Evolutionary conservation across 75 land plant species (phyloP).

Genomic region (Sequoiadendron giganteum): DNA sequence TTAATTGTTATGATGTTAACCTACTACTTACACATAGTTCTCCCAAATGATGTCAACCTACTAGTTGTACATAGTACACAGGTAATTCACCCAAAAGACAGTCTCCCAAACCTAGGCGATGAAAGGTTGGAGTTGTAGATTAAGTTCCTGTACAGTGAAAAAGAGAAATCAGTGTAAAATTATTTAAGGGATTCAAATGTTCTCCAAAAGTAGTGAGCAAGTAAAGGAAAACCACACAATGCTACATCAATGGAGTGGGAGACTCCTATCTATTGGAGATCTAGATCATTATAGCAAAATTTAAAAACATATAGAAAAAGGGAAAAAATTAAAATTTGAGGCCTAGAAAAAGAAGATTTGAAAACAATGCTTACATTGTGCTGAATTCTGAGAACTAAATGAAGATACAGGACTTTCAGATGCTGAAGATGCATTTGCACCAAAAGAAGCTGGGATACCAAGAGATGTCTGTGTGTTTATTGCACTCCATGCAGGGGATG

Average conservation of each 20-base stretch:
- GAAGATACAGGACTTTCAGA: too few relatives aligned
- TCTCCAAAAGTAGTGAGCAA: neutral
- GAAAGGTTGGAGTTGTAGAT: conserved; percentile 15
- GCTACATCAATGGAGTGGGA: too few relatives aligned
- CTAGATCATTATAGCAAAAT: too few relatives aligned
- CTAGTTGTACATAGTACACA: neutral
- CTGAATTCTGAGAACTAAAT: too few relatives aligned
- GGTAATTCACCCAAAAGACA: conserved; percentile 22
- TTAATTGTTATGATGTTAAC: conserved; percentile 27
- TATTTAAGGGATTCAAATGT: too few relatives aligned
- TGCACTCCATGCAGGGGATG: conserved; percentile 34
- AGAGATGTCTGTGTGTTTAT: conserved; percentile 36
- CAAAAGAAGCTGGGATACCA: neutral
- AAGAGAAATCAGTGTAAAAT: too few relatives aligned
- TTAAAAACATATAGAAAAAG: neutral
- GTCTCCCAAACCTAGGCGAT: conserved; percentile 16
- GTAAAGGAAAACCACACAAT: too few relatives aligned
- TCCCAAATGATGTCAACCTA: too few relatives aligned
- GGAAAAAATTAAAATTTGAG: neutral
- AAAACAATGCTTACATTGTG: too few relatives aligned
- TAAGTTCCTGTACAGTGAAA: conserved; percentile 7
- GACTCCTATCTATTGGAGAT: too few relatives aligned
- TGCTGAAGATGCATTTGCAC: too few relatives aligned
- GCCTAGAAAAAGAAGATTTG: too few relatives aligned
- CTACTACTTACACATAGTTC: conserved; percentile 19